Evolutionary conservation across 2,329 filamentous ascomycete genomes (phyloP), one percentile per base, ranked within the genome.

Genomic region (Didymella exigua): DNA sequence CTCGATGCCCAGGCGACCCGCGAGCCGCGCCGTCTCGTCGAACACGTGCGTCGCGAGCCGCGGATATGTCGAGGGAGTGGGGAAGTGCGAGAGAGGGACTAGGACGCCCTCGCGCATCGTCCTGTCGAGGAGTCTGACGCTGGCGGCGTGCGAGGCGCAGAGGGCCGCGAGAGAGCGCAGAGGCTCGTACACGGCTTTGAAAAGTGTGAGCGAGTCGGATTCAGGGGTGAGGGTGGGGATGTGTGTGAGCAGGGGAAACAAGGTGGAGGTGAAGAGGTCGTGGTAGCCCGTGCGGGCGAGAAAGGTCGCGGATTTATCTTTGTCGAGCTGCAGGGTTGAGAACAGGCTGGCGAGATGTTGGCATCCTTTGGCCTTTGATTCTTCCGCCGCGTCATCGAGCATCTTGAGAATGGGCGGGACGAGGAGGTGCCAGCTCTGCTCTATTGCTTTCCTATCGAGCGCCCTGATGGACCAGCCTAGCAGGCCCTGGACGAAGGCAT

Each of bases 171-270:
- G 80, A 0, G 77, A 76, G 16, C 89, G 75, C 3, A 96, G 78
- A 2, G 87, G 86, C 7, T 82, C 79, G 61, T 92, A 96, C 0
- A 89, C 86, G 6, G 81, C 79, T 5, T 73, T 68, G 1, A 96
- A 81, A 3, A 97, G 76, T 1, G 69, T 66, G 2, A 89, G 68
- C 4, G 89, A 89, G 51, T 95, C 89, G 0, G 81, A 70, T 66
- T 90, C 88, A 0, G 89, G 86, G 0, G 91, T 96, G 36, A 96
- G 78, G 11, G 82, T 85, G 0, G 93, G 93, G 5, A 96, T 80
- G 65, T 86, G 90, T 7, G 88, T 81, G n/a, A 96, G 81, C 30
- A 87, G 86, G 0, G 91, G 89, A 60, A 87, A 82, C 2, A 91
- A 75, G 3, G 87, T 84, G 18, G 91, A 84, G 65, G 88, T 83